Evolutionary conservation across 2,329 filamentous ascomycete genomes (phyloP).

Genomic region (Alternaria sp.): DNA sequence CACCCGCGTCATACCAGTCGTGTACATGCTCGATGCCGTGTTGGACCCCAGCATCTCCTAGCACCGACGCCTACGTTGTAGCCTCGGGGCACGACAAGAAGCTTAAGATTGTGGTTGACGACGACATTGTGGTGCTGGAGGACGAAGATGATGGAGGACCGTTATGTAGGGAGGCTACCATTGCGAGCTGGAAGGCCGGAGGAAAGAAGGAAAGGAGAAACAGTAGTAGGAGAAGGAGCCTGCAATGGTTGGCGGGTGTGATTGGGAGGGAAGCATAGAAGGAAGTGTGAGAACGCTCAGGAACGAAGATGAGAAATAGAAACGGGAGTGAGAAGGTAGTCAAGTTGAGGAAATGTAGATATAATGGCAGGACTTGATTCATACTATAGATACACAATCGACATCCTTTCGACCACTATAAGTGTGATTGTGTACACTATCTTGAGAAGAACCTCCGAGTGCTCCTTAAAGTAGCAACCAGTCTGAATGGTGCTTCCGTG

Average conservation of each 20-base stretch:
- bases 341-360: too few species aligned
- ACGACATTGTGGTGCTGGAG: slow-evolving; percentile 20
- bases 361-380: too few species aligned
- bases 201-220: slow-evolving; percentile 12
- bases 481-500: too few species aligned
- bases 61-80: background rate
- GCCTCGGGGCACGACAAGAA: background rate
- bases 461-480: too few species aligned
- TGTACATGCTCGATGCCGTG: slow-evolving; percentile 20
- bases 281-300: too few species aligned
- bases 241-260: slow-evolving; percentile 17
- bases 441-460: too few species aligned
- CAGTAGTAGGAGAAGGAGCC: slow-evolving; percentile 16
- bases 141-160: slow-evolving; percentile 29
- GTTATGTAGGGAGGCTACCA: slow-evolving; percentile 31
- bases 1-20: slow-evolving; percentile 20
- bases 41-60: background rate
- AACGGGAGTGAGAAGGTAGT: too few species aligned
- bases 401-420: too few species aligned
- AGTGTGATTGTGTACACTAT: too few species aligned
- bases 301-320: too few species aligned
- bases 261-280: background rate
- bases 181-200: slow-evolving; percentile 29
- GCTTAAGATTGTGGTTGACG: slow-evolving; percentile 18
- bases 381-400: too few species aligned